Percentiles rank a stretch among this genome's conserved stretches.
Evolutionary conservation across 176 grass and related monocot genomes (phyloP).

Genomic region (Hyparrhenia diplandra): DNA sequence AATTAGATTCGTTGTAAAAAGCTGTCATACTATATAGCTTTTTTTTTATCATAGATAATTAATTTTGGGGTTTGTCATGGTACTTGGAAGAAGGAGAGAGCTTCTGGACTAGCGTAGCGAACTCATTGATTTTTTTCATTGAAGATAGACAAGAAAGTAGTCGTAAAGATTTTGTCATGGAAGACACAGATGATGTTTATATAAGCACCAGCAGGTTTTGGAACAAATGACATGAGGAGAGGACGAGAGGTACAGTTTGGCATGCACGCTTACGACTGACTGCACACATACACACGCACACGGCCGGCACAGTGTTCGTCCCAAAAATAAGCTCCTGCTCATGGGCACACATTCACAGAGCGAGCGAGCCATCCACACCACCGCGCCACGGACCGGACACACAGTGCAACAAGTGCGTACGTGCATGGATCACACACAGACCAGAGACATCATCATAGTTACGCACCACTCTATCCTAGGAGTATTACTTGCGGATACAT

Average conservation of each 20-base stretch:
- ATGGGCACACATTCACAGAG: constrained; percentile 17
- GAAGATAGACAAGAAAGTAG: too few relatives aligned
- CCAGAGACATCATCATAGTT: background rate
- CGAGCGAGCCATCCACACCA: background rate
- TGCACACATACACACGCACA: constrained; percentile 2
- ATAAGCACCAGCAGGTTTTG: background rate
- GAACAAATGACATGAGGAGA: constrained; percentile 17
- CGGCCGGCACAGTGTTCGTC: background rate
- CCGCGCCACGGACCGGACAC: background rate
- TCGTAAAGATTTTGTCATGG: background rate
- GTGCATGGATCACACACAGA: background rate
- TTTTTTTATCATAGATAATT: too few relatives aligned
- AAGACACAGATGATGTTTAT: background rate
- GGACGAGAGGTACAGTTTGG: too few relatives aligned
- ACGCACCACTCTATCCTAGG: background rate
- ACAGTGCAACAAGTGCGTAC: background rate
- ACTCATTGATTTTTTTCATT: too few relatives aligned
- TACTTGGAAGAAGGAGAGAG: too few relatives aligned
- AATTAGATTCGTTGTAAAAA: too few relatives aligned
- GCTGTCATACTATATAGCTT: too few relatives aligned
- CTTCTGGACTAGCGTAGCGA: too few relatives aligned
- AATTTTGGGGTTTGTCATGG: too few relatives aligned
- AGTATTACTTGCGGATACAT: background rate
- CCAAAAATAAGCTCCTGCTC: constrained; percentile 29
- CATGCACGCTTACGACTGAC: background rate